Evolutionary conservation across 352 stramenopile species (phyloP), one percentile per base, ranked within the genome.

Genomic region (Globisporangium cederbergense): DNA sequence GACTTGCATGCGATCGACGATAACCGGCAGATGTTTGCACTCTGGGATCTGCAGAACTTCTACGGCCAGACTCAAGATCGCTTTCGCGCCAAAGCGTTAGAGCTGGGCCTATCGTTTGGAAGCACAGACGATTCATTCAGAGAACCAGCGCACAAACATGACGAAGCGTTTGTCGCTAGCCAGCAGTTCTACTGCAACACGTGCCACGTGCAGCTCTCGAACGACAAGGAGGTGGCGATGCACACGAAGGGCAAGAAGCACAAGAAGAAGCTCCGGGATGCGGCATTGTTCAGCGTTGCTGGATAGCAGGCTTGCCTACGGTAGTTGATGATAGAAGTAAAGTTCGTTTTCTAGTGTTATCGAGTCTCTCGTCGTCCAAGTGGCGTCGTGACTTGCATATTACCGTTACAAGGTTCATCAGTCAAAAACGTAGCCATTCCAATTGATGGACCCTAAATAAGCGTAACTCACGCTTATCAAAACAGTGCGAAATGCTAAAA

Each of bases 181-280:
- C 76, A 67, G 10, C 70, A 88, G 60, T 80, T 90, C 55, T 93
- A 81, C 57, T 95, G 86, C 49, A 67, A 82, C 18, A 60, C 77
- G 22, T 95, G 86, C 60, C 75, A 84, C 4, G 62, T 93, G 30
- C 85, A 93, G 45, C 60, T 93, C 54, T 64, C 87, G 7, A 95
- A 85, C 60, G 77, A 90, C 50, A 73, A 90, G 59, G 86, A 95
- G 66, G 72, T 90, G 0, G 80, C 72, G 47, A 65, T 93, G 36
- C 87, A 95, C 64, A 71, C 67, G 36, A 89, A 90, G 58, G 87
- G 87, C 45, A 91, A 91, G 67, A 88, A 87, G 36, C 87, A 95
- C 76, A 93, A 94, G 73, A 90, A 89, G 54, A 81, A 87, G 52
- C 45, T 90, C 52, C 78, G 83, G 50, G 64, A 71, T 30, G 62